phyloP scores from a whole-genome alignment of 257 asterid species.

The Striga asiatica region DNA sequence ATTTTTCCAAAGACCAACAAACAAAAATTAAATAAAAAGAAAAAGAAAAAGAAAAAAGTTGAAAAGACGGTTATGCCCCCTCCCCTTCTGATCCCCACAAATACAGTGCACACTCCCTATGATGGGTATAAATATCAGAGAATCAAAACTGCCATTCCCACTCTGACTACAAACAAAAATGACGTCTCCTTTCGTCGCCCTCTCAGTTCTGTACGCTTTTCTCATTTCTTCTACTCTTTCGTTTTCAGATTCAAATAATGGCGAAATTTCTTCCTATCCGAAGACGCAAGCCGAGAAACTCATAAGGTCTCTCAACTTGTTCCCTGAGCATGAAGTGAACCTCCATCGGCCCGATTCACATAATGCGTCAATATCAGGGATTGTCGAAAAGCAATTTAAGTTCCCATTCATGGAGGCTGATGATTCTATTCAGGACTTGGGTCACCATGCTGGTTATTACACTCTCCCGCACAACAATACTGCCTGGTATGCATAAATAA shows the following conservation, averaged over 20 bases:
- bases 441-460: conserved; percentile 46
- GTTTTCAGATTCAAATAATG: conserved; percentile 4
- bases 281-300: conserved; percentile 22
- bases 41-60: not conserved
- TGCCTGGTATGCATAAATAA: conserved; percentile 26
- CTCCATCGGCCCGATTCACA: conserved; percentile 1
- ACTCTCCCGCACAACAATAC: conserved; percentile 27
- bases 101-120: conserved; percentile 22
- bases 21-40: not conserved
- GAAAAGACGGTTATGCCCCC: conserved; percentile 3
- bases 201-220: conserved; percentile 7
- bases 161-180: not conserved
- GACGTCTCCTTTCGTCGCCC: not conserved
- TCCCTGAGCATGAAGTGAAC: conserved; percentile 27
- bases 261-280: conserved; percentile 10
- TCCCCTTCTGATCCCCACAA: not conserved
- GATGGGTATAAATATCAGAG: not conserved
- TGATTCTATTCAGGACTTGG: conserved; percentile 23
- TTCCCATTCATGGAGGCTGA: conserved; percentile 20
- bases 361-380: not conserved
- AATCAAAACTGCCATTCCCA: not conserved
- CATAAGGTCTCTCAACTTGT: conserved; percentile 27
- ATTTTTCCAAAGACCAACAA: not conserved
- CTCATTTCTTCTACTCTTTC: conserved; percentile 13
- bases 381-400: conserved; percentile 28